Evolutionary conservation across 2,329 filamentous ascomycete species (phyloP).

Genomic region (Colletotrichum sp.): DNA sequence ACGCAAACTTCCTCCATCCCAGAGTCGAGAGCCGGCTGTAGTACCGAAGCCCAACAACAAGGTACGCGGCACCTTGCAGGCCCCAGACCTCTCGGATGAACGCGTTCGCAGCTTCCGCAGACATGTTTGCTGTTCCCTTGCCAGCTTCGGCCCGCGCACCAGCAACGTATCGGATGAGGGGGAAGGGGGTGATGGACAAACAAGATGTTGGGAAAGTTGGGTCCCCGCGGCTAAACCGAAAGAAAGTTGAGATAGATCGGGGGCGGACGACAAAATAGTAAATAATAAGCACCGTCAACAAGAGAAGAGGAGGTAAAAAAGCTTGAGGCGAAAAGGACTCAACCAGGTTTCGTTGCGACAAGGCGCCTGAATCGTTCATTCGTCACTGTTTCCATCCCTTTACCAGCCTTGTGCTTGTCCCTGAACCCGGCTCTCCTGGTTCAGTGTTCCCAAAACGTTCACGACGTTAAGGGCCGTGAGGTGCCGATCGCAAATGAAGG

Average conservation of each 20-base stretch:
- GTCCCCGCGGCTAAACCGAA: neutral
- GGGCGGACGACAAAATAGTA: neutral
- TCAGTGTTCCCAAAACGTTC: neutral
- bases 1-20: conserved; percentile 1
- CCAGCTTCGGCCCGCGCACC: neutral
- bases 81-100: conserved; percentile 23
- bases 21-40: conserved; percentile 6
- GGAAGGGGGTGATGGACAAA: neutral
- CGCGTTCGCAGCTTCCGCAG: neutral
- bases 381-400: neutral
- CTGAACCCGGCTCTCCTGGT: neutral
- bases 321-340: neutral
- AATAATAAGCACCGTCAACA: neutral
- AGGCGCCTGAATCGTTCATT: neutral
- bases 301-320: neutral
- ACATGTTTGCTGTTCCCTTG: neutral
- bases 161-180: neutral
- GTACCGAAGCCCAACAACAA: conserved; percentile 17
- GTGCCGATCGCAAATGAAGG: neutral
- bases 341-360: neutral
- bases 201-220: neutral
- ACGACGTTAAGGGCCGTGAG: neutral
- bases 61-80: conserved; percentile 14
- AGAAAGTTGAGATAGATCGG: neutral
- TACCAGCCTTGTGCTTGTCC: neutral